Base-by-base conservation (phyloP, 1,284 basidiomycete species). In the Papiliotrema laurentii region DNA sequence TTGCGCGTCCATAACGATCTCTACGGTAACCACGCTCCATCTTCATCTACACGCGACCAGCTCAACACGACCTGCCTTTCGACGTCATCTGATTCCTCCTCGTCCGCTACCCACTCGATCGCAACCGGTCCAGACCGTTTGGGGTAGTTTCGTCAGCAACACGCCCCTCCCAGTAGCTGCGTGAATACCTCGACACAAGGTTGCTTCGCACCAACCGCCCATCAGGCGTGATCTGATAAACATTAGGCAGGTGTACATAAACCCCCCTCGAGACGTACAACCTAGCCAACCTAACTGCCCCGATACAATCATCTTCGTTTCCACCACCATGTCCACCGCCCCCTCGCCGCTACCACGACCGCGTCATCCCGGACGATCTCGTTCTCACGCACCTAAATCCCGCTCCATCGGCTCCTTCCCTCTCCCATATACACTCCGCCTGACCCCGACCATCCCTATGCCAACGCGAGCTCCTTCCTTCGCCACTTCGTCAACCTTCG, bases 291-390 rank as follows among this genome's bases (percentile, higher is more conserved):
- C 41, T 4, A 4, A 4, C 11, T 7, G 5, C n/a, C n/a, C n/a
- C 19, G 21, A 45, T 22, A 34, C 28, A 11, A 7, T 13, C 14
- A 5, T 26, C 16, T 27, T 10, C 19, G 27, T 39, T 25, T 28
- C 44, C 6, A 24, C 36, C 58, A 58, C 39, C 27, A 69, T 69
- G 65, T 66, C 66, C 19, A n/a, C 34, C 10, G 14, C 34, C n/a
- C 10, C 9, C 6, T 10, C 18, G 7, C 19, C 34, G n/a, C n/a
- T n/a, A n/a, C n/a, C n/a, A n/a, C n/a, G 9, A 11, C 19, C 34
- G 34, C 9, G 9, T 13, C 31, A 35, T 28, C 22, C n/a, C n/a
- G n/a, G n/a, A n/a, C n/a, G n/a, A n/a, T n/a, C n/a, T n/a, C n/a
- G n/a, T n/a, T 41, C 50, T 11, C 47, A 43, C 34, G 50, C 53